These are phyloP conservation scores for Trichoderma gracile DNA, from an alignment of 2,329 filamentous ascomycete genomes.

Conservation along the genomic window DNA sequence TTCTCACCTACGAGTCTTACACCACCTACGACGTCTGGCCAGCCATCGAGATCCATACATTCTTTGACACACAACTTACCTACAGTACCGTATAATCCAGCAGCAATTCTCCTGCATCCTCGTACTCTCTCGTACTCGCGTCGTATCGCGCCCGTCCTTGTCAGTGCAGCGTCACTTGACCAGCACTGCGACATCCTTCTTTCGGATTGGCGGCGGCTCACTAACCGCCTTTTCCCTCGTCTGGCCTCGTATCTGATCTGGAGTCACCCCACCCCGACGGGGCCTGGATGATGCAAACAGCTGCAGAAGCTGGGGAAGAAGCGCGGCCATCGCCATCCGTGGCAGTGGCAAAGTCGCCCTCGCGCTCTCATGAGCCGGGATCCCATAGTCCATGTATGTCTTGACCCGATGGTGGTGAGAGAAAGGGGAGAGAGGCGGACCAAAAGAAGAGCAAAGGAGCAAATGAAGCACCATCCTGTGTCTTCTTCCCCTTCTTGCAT, in stretches of 20 bases:
- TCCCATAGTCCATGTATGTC: conserved; percentile 22
- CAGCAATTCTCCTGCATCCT: no score
- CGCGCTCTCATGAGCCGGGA: conserved; percentile 14
- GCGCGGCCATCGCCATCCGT: conserved; percentile 4
- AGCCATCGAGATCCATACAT: no score
- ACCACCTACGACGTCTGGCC: no score
- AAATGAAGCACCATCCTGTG: not conserved
- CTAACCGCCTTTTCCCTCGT: conserved; percentile 15
- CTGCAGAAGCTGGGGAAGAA: conserved; percentile 23
- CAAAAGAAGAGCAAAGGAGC: not conserved
- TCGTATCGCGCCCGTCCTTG: conserved; percentile 19
- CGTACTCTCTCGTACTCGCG: not conserved
- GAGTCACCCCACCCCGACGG: conserved; percentile 22
- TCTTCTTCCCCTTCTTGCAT: not conserved
- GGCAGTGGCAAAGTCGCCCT: conserved; percentile 21
- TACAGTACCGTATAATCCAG: no score
- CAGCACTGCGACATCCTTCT: conserved; percentile 23
- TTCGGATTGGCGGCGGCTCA: conserved; percentile 24
- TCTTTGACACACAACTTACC: no score
- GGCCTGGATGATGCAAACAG: conserved; percentile 23
- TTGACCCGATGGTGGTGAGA: not conserved
- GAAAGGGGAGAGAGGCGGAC: not conserved
- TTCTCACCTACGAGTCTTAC: no score
- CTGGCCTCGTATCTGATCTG: conserved; percentile 23
- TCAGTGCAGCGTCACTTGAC: conserved; percentile 25